Percentiles rank a stretch among this genome's conserved stretches.
Evolutionary conservation across 2,329 filamentous ascomycete genomes (phyloP).

Genomic region (Cladophialophora carrionii): DNA sequence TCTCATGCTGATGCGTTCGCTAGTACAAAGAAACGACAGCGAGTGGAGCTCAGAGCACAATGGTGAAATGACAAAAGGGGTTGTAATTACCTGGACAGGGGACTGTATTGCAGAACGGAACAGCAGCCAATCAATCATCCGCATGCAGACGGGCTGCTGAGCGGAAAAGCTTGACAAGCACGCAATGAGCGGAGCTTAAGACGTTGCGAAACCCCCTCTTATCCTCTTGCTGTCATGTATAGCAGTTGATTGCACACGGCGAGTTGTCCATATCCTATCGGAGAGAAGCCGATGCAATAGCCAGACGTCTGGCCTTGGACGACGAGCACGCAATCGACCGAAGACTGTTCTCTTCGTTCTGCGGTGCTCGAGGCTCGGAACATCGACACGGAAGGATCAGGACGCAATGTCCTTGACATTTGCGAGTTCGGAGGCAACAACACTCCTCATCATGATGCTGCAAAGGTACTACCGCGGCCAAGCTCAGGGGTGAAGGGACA

Average conservation of each 20-base stretch:
- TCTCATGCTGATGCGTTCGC: conserved; percentile 2
- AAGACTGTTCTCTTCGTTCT: not conserved
- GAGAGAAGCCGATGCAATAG: not conserved
- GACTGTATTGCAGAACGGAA: not conserved
- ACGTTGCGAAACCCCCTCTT: not conserved
- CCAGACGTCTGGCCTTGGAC: not conserved
- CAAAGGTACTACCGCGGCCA: not conserved
- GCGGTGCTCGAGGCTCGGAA: not conserved
- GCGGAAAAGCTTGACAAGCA: conserved; percentile 7
- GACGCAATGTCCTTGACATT: not conserved
- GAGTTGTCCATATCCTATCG: not conserved
- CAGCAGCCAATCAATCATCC: not conserved
- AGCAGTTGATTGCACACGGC: not conserved
- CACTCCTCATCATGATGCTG: not conserved
- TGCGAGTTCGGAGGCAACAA: not conserved
- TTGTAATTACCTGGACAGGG: conserved; percentile 10
- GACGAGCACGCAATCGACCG: not conserved
- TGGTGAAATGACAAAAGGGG: conserved; percentile 15
- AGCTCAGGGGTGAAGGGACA: not conserved
- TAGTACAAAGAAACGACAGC: not conserved
- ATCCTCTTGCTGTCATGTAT: not conserved
- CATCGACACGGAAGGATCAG: not conserved
- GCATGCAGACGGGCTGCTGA: not conserved
- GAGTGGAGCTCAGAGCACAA: not conserved
- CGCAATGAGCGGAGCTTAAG: not conserved